Percentiles rank a stretch among this genome's conserved stretches.
These are phyloP conservation scores for Mycocentrospora acerina DNA, from an alignment of 2,329 filamentous ascomycete species.

Conservation along the genomic window DNA sequence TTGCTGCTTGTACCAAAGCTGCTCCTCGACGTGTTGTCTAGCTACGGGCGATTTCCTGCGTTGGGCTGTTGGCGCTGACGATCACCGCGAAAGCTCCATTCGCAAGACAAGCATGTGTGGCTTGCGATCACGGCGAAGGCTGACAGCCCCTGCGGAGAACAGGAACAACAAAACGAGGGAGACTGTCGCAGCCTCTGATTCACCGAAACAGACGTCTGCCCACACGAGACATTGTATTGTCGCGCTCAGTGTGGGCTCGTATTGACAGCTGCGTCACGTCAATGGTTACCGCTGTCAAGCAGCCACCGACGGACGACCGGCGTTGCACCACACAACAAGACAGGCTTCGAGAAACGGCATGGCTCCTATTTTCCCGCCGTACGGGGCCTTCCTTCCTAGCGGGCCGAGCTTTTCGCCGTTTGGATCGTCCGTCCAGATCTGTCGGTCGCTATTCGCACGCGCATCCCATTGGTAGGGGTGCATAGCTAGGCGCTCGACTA, in stretches of 20 bases:
- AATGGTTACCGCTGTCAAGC: constrained; percentile 34
- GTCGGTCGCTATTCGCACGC: constrained; percentile 26
- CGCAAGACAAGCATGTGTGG: constrained; percentile 22
- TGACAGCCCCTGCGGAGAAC: constrained; percentile 35
- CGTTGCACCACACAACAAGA: constrained; percentile 29
- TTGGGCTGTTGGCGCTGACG: constrained; percentile 15
- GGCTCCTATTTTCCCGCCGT: not conserved
- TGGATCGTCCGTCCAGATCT: constrained; percentile 39
- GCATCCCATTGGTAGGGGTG: constrained; percentile 23
- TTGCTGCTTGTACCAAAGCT: constrained; percentile 9
- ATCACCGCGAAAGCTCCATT: constrained; percentile 32
- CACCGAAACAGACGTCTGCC: constrained; percentile 12
- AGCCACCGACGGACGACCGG: constrained; percentile 26
- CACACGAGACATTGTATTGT: constrained; percentile 4
- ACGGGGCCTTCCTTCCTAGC: constrained; percentile 21
- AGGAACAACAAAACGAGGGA: constrained; percentile 10
- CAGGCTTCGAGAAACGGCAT: constrained; percentile 42
- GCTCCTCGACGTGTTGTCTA: constrained; percentile 21
- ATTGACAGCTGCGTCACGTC: constrained; percentile 23
- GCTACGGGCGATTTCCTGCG: constrained; percentile 30
- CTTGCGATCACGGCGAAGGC: constrained; percentile 32
- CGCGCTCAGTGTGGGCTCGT: constrained; percentile 4
- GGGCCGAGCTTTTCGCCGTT: constrained; percentile 44
- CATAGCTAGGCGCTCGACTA: constrained; percentile 31
- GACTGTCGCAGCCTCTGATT: constrained; percentile 33